phyloP scores from a whole-genome alignment of 2,329 filamentous ascomycete genomes.

The Dichotomopilus funicola region DNA sequence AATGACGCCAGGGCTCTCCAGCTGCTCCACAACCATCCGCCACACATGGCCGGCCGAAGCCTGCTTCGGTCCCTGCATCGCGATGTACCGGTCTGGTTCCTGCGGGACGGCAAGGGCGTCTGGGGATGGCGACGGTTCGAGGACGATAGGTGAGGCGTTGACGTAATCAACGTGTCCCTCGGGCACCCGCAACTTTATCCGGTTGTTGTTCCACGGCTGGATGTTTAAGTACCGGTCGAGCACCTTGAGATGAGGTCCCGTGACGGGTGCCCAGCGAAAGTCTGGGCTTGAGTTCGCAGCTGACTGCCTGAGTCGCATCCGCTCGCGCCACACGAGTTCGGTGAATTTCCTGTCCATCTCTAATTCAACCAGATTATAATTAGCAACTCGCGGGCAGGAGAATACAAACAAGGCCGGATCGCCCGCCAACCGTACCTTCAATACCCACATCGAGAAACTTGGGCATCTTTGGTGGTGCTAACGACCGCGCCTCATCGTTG shows the following conservation, averaged over 20 bases:
- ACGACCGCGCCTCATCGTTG: conserved; percentile 2
- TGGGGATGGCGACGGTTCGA: conserved; percentile 39
- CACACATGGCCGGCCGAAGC: conserved; percentile 76
- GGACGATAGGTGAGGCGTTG: conserved; percentile 67
- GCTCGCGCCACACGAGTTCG: conserved; percentile 49
- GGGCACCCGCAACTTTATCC: conserved; percentile 73
- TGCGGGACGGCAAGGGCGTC: conserved; percentile 16
- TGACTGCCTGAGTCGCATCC: conserved; percentile 39
- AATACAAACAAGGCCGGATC: neutral
- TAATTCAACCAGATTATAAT: conserved; percentile 21
- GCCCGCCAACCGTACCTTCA: conserved; percentile 36
- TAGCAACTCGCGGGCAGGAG: no score
- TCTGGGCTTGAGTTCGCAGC: conserved; percentile 32
- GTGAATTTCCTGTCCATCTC: conserved; percentile 46
- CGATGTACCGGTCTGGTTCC: conserved; percentile 63
- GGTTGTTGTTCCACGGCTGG: conserved; percentile 80
- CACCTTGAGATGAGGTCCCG: conserved; percentile 46
- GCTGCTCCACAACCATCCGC: conserved; percentile 89
- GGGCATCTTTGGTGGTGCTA: conserved; percentile 29
- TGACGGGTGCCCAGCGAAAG: conserved; percentile 45
- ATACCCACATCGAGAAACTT: conserved; percentile 46
- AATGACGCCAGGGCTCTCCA: conserved; percentile 66
- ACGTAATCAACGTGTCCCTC: conserved; percentile 70
- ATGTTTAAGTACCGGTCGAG: conserved; percentile 89
- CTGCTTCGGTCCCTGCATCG: conserved; percentile 83